Percentiles rank a stretch among this genome's conserved stretches.
Conservation (phyloP, 495 filamentous ascomycete species). For the Penicillium crystallinum region DNA sequence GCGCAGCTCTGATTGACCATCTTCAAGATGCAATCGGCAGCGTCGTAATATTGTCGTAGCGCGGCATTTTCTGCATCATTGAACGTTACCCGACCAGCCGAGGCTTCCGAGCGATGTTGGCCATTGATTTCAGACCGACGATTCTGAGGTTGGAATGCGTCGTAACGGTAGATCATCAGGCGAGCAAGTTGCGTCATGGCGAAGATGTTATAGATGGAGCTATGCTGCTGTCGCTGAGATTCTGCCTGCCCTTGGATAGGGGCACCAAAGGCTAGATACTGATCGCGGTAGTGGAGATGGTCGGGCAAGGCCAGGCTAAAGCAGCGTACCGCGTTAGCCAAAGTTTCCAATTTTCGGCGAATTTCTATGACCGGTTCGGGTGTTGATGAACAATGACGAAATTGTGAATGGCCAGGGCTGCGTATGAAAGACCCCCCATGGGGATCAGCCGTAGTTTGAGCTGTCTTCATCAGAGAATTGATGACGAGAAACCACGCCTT, state of each 20-base stretch:
- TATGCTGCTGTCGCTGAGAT: conserved; percentile 9
- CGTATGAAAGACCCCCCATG: neutral
- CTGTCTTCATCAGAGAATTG: conserved; percentile 11
- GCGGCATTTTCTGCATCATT: neutral
- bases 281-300: conserved; percentile 4
- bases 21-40: neutral
- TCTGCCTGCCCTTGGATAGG: neutral
- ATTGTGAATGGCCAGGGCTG: neutral
- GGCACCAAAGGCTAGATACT: conserved; percentile 4
- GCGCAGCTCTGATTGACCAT: neutral
- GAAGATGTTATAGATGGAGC: conserved; percentile 11
- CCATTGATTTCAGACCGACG: neutral
- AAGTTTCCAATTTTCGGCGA: conserved; percentile 1
- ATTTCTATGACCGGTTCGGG: neutral
- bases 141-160: conserved; percentile 6
- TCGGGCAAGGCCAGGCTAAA: conserved; percentile 7
- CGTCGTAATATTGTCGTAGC: neutral
- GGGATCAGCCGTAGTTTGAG: conserved; percentile 1
- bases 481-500: conserved; percentile 37
- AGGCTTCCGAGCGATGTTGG: neutral
- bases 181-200: conserved; percentile 9
- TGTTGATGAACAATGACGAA: neutral
- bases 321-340: conserved; percentile 10
- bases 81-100: neutral
- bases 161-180: conserved; percentile 10